These are phyloP conservation scores for Earliella scabrosa DNA, from an alignment of 1,284 basidiomycete genomes.

Conservation along the genomic window DNA sequence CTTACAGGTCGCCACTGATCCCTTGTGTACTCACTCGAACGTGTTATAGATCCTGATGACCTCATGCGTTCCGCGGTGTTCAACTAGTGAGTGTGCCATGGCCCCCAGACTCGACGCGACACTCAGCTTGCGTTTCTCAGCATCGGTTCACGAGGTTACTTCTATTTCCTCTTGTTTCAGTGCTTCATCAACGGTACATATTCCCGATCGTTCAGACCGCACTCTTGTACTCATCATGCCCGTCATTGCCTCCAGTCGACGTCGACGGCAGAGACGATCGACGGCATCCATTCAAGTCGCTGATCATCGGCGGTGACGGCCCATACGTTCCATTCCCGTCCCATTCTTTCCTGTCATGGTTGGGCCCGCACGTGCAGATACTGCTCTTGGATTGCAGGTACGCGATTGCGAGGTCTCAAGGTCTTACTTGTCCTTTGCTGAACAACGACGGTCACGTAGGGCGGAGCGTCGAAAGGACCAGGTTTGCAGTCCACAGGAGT, in stretches of 20 bases:
- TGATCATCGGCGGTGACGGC: slow-evolving; percentile 78
- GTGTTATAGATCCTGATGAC: slow-evolving; percentile 74
- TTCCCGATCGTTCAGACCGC: background rate
- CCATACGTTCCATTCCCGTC: slow-evolving; percentile 80
- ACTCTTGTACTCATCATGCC: background rate
- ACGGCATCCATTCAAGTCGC: slow-evolving; percentile 69
- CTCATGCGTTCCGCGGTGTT: slow-evolving; percentile 83
- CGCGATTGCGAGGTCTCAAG: too few species aligned
- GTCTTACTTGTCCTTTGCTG: too few species aligned
- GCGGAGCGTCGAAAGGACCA: slow-evolving; percentile 86
- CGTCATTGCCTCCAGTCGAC: slow-evolving; percentile 49
- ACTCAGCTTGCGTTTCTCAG: slow-evolving; percentile 39
- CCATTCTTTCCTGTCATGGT: slow-evolving; percentile 79
- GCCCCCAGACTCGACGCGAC: background rate
- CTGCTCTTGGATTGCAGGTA: slow-evolving; percentile 87
- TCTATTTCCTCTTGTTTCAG: slow-evolving; percentile 92
- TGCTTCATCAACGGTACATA: slow-evolving; percentile 82
- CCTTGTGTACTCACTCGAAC: slow-evolving; percentile 1
- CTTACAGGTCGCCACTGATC: background rate
- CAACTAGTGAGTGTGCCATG: slow-evolving; percentile 55
- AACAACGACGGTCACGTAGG: slow-evolving; percentile 48
- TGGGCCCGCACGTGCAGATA: slow-evolving; percentile 74
- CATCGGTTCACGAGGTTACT: slow-evolving; percentile 84
- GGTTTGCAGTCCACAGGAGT: slow-evolving; percentile 77
- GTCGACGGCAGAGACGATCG: slow-evolving; percentile 75